Percentiles rank a stretch among this genome's conserved stretches.
phyloP scores from a whole-genome alignment of 768 basidiomycete species.

The Kwoniella europaea region DNA sequence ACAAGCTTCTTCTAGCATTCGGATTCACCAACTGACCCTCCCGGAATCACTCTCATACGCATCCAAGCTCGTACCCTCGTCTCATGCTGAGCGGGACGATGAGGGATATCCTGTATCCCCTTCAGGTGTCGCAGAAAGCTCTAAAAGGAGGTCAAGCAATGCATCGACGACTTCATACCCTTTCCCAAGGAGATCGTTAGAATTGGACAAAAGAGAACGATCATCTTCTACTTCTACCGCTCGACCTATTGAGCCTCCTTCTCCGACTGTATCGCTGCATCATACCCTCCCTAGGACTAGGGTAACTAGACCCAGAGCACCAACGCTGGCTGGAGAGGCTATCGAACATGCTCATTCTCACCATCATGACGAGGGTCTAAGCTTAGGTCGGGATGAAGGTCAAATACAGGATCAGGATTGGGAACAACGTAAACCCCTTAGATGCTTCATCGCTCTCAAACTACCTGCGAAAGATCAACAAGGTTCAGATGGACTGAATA shows the following conservation, averaged over 20 bases:
- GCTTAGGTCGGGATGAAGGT: neutral
- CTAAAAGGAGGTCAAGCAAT: neutral
- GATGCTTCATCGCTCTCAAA: constrained; percentile 40
- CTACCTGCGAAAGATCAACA: constrained; percentile 17
- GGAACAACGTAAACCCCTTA: constrained; percentile 5
- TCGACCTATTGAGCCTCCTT: constrained; percentile 17
- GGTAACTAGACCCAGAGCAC: constrained; percentile 36
- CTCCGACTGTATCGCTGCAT: constrained; percentile 15
- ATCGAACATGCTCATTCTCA: constrained; percentile 36
- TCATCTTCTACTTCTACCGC: constrained; percentile 19
- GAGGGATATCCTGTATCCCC: constrained; percentile 11
- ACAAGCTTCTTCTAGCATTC: constrained; percentile 30
- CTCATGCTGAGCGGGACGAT: neutral
- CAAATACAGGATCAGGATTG: neutral
- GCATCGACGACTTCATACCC: constrained; percentile 20
- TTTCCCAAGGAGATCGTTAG: neutral
- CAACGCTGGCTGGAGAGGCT: constrained; percentile 50
- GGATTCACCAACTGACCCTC: constrained; percentile 51
- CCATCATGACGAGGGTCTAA: neutral
- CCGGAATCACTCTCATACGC: constrained; percentile 34
- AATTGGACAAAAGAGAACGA: constrained; percentile 5
- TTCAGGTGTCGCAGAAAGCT: constrained; percentile 31
- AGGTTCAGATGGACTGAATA: neutral
- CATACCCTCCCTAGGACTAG: constrained; percentile 20
- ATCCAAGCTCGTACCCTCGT: constrained; percentile 27